Evolutionary conservation across 2,329 filamentous ascomycete species (phyloP).

Genomic region (Aspergillus persii): DNA sequence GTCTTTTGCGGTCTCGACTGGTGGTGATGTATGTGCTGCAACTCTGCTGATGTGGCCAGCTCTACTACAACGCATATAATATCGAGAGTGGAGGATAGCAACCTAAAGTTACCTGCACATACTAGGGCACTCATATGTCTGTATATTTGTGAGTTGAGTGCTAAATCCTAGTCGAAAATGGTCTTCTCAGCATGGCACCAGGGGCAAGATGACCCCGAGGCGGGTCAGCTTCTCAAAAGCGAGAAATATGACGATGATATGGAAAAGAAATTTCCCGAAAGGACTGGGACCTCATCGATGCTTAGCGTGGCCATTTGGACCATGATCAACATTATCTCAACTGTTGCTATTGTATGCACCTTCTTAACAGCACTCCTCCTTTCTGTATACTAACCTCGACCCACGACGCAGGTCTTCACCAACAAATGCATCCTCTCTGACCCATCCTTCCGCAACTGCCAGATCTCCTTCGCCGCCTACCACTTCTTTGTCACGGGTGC

Average conservation of each 20-base stretch:
- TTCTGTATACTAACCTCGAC: neutral
- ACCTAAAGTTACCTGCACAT: neutral
- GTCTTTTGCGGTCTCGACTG: neutral
- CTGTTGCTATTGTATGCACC: conserved; percentile 20
- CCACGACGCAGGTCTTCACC: conserved; percentile 18
- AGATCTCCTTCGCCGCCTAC: conserved; percentile 23
- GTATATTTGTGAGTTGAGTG: neutral
- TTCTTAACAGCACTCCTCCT: no score
- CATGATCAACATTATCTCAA: conserved; percentile 17
- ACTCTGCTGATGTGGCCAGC: neutral
- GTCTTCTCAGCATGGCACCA: neutral
- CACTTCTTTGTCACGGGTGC: conserved; percentile 22
- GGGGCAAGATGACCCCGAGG: conserved; percentile 1
- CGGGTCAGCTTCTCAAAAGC: neutral
- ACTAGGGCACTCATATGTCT: neutral
- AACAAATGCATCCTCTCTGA: conserved; percentile 22
- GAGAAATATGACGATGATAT: neutral
- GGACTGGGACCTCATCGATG: neutral
- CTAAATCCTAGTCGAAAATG: neutral
- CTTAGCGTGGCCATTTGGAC: conserved; percentile 18
- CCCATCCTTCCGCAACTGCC: conserved; percentile 18
- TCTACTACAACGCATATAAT: neutral
- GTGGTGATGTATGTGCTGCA: conserved; percentile 8
- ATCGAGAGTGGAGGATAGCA: neutral
- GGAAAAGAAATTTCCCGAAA: conserved; percentile 5